Evolutionary conservation across 2,329 filamentous ascomycete species (phyloP).

Genomic region (Tolypocladium inflatum): DNA sequence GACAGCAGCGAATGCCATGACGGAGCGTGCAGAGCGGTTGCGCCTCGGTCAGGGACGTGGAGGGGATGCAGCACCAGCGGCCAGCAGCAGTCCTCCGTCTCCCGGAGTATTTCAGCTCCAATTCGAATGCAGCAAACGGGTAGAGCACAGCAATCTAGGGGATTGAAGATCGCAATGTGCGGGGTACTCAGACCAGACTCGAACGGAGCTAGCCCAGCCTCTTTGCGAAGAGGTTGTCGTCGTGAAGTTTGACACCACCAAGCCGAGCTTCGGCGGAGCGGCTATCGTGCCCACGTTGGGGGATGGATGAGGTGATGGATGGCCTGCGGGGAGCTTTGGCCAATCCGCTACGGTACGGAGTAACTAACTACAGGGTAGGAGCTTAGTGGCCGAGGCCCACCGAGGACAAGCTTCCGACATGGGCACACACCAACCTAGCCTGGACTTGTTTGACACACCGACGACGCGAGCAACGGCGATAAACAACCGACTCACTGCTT

Average conservation of each 20-base stretch:
- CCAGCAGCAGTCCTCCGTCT: not conserved
- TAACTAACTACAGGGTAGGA: no score
- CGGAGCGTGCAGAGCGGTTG: not conserved
- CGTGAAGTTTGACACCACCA: not conserved
- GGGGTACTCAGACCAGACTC: not conserved
- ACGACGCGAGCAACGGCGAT: not conserved
- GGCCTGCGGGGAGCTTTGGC: not conserved
- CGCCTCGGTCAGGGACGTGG: not conserved
- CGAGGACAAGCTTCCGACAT: not conserved
- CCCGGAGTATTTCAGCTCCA: not conserved
- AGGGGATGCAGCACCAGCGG: not conserved
- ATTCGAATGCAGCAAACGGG: not conserved
- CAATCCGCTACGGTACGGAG: no score
- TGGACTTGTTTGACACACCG: not conserved
- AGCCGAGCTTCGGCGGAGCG: not conserved
- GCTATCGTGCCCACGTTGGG: not conserved
- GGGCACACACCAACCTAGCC: not conserved
- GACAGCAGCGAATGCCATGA: conserved; percentile 34
- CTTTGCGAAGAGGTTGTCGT: not conserved
- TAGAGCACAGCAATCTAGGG: not conserved
- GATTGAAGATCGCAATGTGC: not conserved
- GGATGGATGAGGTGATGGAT: not conserved
- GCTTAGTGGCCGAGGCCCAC: not conserved
- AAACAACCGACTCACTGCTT: not conserved
- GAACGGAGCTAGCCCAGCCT: not conserved